Evolutionary conservation across 148 eudicot species (phyloP).

Genomic region (Drosera capensis): DNA sequence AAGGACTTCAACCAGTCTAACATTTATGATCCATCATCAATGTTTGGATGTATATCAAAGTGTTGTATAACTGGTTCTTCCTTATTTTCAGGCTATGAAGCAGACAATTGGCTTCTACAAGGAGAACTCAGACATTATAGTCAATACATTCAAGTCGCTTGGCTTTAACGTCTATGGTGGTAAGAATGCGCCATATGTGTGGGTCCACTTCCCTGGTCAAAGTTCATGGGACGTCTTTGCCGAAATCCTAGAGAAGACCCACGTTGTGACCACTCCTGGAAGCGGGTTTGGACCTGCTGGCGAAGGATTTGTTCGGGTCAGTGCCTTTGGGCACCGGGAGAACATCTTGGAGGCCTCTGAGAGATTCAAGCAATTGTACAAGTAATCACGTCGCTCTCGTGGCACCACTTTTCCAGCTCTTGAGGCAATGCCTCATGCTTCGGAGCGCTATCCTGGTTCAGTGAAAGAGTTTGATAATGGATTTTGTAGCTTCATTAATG

Average conservation of each 20-base stretch:
- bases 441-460: too few relatives aligned
- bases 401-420: neutral
- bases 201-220: constrained; percentile 86
- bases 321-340: constrained; percentile 69
- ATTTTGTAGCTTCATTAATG: neutral
- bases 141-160: constrained; percentile 76
- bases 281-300: constrained; percentile 88
- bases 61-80: too few relatives aligned
- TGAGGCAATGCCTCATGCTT: neutral
- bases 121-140: constrained; percentile 64
- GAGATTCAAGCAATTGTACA: constrained; percentile 81
- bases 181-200: constrained; percentile 78
- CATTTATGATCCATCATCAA: neutral
- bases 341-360: constrained; percentile 84
- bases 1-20: neutral
- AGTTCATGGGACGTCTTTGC: constrained; percentile 92
- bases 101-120: constrained; percentile 81
- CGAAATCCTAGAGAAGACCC: constrained; percentile 91
- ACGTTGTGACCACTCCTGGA: constrained; percentile 72
- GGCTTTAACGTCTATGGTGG: constrained; percentile 87
- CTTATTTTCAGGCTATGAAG: constrained; percentile 80
- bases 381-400: constrained; percentile 21
- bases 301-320: constrained; percentile 76
- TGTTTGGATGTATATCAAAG: neutral
- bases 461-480: too few relatives aligned